These are phyloP conservation scores for Aspergillus vadensis DNA, from an alignment of 2,329 filamentous ascomycete species.

Conservation along the genomic window DNA sequence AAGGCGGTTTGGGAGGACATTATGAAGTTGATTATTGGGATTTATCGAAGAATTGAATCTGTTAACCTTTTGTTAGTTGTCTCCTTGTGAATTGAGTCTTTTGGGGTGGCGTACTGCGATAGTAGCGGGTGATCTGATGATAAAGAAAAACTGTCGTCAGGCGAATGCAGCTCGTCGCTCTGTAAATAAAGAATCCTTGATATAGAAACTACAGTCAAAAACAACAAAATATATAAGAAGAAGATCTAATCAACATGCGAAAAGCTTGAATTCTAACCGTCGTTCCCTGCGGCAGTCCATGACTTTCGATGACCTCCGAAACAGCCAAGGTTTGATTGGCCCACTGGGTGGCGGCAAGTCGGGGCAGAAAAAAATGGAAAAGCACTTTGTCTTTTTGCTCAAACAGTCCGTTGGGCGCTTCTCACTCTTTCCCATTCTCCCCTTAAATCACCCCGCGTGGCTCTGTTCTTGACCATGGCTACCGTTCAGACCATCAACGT, in stretches of 20 bases:
- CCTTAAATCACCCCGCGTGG: conserved; percentile 12
- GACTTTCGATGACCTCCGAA: conserved; percentile 26
- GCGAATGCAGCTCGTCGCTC: background rate
- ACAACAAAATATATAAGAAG: background rate
- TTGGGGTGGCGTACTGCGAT: background rate
- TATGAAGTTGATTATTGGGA: background rate
- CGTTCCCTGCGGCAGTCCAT: background rate
- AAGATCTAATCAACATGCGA: background rate
- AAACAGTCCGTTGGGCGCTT: background rate
- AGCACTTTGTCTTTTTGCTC: conserved; percentile 12
- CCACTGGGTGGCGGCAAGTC: conserved; percentile 22
- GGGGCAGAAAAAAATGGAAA: conserved; percentile 43
- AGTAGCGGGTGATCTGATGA: background rate
- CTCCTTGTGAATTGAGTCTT: background rate
- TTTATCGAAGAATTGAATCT: background rate
- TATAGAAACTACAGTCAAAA: background rate
- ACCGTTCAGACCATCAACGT: conserved; percentile 50
- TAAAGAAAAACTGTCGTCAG: background rate
- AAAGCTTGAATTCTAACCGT: background rate
- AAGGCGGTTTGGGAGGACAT: conserved; percentile 39
- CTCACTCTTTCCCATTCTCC: conserved; percentile 18
- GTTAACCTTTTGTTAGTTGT: background rate
- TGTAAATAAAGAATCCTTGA: background rate
- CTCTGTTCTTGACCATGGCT: conserved; percentile 58
- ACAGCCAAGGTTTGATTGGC: conserved; percentile 32